Conservation (phyloP, 768 basidiomycete species). For the Ramaria rubella region DNA sequence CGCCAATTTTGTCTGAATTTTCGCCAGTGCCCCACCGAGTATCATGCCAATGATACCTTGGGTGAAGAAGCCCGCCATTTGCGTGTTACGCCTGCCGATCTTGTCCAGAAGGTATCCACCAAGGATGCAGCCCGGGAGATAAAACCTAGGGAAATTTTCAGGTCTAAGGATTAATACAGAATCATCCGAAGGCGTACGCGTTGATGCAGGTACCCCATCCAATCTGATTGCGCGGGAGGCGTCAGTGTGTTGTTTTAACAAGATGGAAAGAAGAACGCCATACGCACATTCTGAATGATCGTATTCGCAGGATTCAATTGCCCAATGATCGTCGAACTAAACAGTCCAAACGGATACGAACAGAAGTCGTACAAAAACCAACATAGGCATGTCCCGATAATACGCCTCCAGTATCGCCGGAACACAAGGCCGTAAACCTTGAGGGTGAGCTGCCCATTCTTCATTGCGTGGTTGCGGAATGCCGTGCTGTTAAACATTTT, state of each 20-base stretch:
- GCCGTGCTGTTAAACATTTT: slow-evolving; percentile 25
- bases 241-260: too few relatives aligned
- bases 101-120: slow-evolving; percentile 17
- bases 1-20: slow-evolving; percentile 16
- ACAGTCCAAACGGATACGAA: slow-evolving; percentile 23
- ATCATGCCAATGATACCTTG: slow-evolving; percentile 20
- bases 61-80: not conserved
- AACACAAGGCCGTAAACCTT: slow-evolving; percentile 18
- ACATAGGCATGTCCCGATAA: slow-evolving; percentile 21
- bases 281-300: not conserved
- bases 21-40: slow-evolving; percentile 20
- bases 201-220: not conserved
- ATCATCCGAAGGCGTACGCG: not conserved
- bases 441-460: slow-evolving; percentile 12
- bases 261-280: not conserved
- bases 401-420: slow-evolving; percentile 22
- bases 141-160: not conserved
- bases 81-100: slow-evolving; percentile 3
- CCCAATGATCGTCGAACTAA: slow-evolving; percentile 20
- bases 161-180: not conserved
- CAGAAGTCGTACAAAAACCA: slow-evolving; percentile 27
- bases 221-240: too few relatives aligned
- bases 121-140: slow-evolving; percentile 12
- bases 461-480: slow-evolving; percentile 20
- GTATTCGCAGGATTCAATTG: slow-evolving; percentile 8